Base-by-base conservation (phyloP, 257 asterid species). In the Scutellaria minor region DNA sequence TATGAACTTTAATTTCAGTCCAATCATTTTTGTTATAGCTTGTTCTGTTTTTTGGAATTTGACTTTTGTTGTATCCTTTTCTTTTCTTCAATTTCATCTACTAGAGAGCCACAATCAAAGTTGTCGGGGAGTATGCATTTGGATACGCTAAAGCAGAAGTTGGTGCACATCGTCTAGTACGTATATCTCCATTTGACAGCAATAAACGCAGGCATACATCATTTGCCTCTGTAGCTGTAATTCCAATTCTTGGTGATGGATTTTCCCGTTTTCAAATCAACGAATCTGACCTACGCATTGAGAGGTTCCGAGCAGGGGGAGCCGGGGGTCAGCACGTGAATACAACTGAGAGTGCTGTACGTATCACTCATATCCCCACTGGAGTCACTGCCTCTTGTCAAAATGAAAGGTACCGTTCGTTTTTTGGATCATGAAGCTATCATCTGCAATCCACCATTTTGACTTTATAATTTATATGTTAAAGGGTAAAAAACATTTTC, bases 61-160 rank as follows among this genome's bases (percentile, higher is more conserved):
- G 13, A 71, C 39, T 20, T 39, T 40, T 1, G 0, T 58, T 27
- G 5, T 45, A 41, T 53, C 15, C 35, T 7, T 66, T 12, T 39
- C 1, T 64, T 40, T 42, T 27, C 56, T 66, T 60, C 51, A 20
- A 42, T 73, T 68, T 59, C 48, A 1, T 77, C 59, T 70, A 67
- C 78, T 70, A 94, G 99, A 86, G 97, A 77, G 99, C 98, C 71
- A 92, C 98, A 27, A 87, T 95, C 64, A 87, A 83, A 86, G 94
- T 90, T 42, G 96, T 87, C 3, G 99, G 99, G 13, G 96, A 90
- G 69, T 77, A 87, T 64, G 99, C 96, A 76, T 95, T 77, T 82
- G 99, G 98, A 68, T 95, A 90, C 47, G 94, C 97, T 44, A 95
- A 92, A 87, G 92, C 97, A 22, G 99, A 95, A 88, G 90, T 92